Percentiles rank a stretch among this genome's conserved stretches.
phyloP scores from a whole-genome alignment of 179 eudicot genomes.

The Patellifolia procumbens region DNA sequence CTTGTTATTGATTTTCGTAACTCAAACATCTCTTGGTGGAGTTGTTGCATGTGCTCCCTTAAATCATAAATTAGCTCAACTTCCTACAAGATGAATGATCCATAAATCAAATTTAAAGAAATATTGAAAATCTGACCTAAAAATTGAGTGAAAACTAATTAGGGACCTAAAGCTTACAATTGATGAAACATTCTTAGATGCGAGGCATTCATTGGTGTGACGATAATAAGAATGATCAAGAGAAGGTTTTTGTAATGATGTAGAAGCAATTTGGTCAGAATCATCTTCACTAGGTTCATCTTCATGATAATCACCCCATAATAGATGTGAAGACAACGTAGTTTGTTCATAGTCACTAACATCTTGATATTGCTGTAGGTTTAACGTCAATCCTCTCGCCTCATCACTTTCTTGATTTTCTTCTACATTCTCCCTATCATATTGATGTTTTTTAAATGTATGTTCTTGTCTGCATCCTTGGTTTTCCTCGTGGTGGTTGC shows the following conservation, averaged over 20 bases:
- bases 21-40: slow-evolving; percentile 65
- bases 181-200: slow-evolving; percentile 39
- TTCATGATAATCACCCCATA: slow-evolving; percentile 30
- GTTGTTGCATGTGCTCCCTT: slow-evolving; percentile 65
- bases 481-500: not conserved
- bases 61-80: slow-evolving; percentile 69
- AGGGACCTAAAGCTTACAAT: slow-evolving; percentile 44
- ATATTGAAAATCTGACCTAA: too few relatives aligned
- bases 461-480: not conserved
- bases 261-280: slow-evolving; percentile 42
- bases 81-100: slow-evolving; percentile 46
- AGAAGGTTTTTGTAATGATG: slow-evolving; percentile 36
- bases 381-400: slow-evolving; percentile 19
- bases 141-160: not conserved
- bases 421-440: slow-evolving; percentile 4
- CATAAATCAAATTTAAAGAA: too few relatives aligned
- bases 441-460: slow-evolving; percentile 17
- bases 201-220: slow-evolving; percentile 32
- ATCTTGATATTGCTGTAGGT: slow-evolving; percentile 27
- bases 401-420: slow-evolving; percentile 14
- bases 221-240: slow-evolving; percentile 32
- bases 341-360: slow-evolving; percentile 33
- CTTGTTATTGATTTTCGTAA: slow-evolving; percentile 55
- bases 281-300: slow-evolving; percentile 37
- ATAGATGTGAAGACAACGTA: slow-evolving; percentile 23